Base-by-base conservation (phyloP, 2,329 filamentous ascomycete genomes). In the Drechslerella dactyloides region DNA sequence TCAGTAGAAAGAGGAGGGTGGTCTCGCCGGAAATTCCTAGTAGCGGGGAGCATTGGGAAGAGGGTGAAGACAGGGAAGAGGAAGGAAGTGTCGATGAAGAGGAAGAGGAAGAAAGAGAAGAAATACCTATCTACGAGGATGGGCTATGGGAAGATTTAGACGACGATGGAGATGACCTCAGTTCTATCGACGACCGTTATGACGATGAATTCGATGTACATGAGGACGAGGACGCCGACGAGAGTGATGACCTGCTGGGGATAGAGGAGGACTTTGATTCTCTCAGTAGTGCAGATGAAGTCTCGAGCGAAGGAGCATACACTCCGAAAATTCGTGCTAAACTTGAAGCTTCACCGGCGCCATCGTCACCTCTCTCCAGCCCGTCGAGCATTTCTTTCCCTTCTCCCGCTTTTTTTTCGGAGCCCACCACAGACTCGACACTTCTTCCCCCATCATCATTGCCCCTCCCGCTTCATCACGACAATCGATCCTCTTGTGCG, bases 261-360 rank as follows among this genome's bases (percentile, higher is more conserved):
- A n/a, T 53, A 13, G 50, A 24, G 5, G 33, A 46, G 30, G 52
- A 40, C 5, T 37, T 30, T 2, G 35, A 23, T 1, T 24, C 27
- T 17, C 24, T 6, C 7, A 33, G 50, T 52, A 52, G 50, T 65
- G 30, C 51, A n/a, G 68, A 57, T 23, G 68, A 65, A 61, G 60
- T 37, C 50, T 48, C 55, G 11, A 64, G 57, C 40, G 60, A 72
- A 21, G 60, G 60, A n/a, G 23, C 42, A 11, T 72, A 56, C 19
- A 72, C 68, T 48, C 68, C 68, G 35, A 72, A 61, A 27, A 27
- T 72, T 10, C 60, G 68, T 37, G 60, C 60, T n/a, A 72, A 72
- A 60, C 60, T 60, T 35, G 68, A 60, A 46, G 68, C 68, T 0
- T 65, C 68, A 27, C 68, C 68, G 4, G 60, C 65, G 17, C 27